A percentile compares a stretch with the other conserved stretches of the same genome.
phyloP scores from a whole-genome alignment of 371 early-diverging fungal species.

The Amoeboaphelidium protococcarum region DNA sequence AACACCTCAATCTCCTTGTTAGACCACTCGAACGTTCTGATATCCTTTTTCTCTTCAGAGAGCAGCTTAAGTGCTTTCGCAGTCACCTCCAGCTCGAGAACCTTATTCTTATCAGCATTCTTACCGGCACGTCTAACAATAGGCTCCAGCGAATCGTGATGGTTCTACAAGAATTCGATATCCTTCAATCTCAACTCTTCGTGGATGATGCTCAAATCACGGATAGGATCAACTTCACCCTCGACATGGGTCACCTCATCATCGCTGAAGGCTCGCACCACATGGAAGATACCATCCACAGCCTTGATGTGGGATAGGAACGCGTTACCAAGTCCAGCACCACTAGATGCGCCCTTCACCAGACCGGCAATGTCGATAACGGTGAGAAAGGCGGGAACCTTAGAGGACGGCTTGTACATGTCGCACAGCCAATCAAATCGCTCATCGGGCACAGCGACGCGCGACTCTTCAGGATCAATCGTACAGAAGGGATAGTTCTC shows the following conservation, averaged over 20 bases:
- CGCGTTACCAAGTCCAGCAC: slow-evolving; percentile 62
- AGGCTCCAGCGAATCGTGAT: slow-evolving; percentile 17
- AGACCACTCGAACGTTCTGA: slow-evolving; percentile 65
- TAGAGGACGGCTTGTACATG: slow-evolving; percentile 33
- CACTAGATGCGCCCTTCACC: slow-evolving; percentile 70
- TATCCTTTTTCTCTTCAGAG: slow-evolving; percentile 42
- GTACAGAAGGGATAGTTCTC: slow-evolving; percentile 38
- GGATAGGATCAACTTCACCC: slow-evolving; percentile 70
- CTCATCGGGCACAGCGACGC: slow-evolving; percentile 75
- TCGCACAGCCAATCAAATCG: slow-evolving; percentile 66
- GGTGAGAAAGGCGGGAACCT: slow-evolving; percentile 33
- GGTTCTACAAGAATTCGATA: slow-evolving; percentile 50
- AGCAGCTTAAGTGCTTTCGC: slow-evolving; percentile 33
- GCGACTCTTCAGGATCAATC: slow-evolving; percentile 75
- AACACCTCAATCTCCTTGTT: slow-evolving; percentile 78
- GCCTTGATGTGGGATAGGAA: slow-evolving; percentile 91
- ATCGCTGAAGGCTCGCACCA: slow-evolving; percentile 80
- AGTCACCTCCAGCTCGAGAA: slow-evolving; percentile 17
- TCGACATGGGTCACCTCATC: slow-evolving; percentile 87
- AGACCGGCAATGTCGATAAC: slow-evolving; percentile 98
- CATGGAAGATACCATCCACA: slow-evolving; percentile 95
- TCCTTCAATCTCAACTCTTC: slow-evolving; percentile 90
- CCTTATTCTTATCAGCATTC: slow-evolving; percentile 21
- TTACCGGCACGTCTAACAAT: neutral
- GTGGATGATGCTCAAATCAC: slow-evolving; percentile 90